Base-by-base conservation (phyloP, 257 asterid genomes). In the Primulina tabacum region DNA sequence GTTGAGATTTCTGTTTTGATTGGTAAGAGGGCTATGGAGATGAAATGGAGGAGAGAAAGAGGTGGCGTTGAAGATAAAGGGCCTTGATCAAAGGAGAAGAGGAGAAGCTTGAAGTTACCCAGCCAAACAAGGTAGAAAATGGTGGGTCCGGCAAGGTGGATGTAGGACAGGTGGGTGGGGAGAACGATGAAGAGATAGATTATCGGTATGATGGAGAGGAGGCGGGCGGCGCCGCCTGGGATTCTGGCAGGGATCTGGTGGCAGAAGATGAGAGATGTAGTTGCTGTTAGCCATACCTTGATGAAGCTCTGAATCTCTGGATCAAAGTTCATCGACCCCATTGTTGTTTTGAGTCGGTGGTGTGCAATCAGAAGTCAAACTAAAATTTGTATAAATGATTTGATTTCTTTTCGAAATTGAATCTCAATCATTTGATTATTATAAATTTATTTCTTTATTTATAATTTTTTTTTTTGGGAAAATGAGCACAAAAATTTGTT, bases 81-180 rank as follows among this genome's bases (percentile, higher is more conserved):
- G 69, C 80, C 79, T 18, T 70, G 81, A 34, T 81, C 55, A 75
- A 89, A 91, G 32, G 90, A 61, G 68, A 82, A 84, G 66, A 89
- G 90, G 76, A 91, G 78, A 77, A 91, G 91, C 73, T 91, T 91
- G 83, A 83, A 89, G 50, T 89, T 91, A 67, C 76, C 88, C 10
- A 80, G 89, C 95, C 95, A 92, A 68, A 80, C 84, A 4, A 92
- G 82, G 86, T 80, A 88, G 67, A 89, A 83, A 68, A 65, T 26
- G 52, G 95, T 74, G 61, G 82, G 76, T 43, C 12, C 76, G 28
- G 67, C 64, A 72, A 85, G 85, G 24, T 76, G 84, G 71, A 78
- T 0, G 71, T 79, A 76, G 68, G 80, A 67, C 82, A 86, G 81
- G 68, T 47, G 69, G 75, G 87, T 82, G 60, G 94, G 88, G 16